A percentile compares a stretch with the other conserved stretches of the same genome.
These are phyloP conservation scores for Thielaviopsis punctulata DNA, from an alignment of 2,329 filamentous ascomycete species.

Conservation along the genomic window DNA sequence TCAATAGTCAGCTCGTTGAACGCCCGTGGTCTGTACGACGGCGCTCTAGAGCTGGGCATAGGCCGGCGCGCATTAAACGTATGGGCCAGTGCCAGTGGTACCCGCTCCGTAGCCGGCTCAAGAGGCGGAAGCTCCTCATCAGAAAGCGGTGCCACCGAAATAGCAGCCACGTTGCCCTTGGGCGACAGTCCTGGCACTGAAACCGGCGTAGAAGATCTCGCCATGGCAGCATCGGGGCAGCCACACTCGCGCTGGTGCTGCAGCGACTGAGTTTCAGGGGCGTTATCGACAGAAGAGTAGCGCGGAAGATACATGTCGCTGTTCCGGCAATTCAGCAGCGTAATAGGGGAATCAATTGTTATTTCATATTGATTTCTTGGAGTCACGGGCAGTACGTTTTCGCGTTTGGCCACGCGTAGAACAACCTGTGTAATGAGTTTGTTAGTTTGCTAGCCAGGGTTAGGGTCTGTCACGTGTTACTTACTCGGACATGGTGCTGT, in stretches of 20 bases:
- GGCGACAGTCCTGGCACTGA: background rate
- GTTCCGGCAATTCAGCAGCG: conserved; percentile 83
- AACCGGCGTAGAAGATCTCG: background rate
- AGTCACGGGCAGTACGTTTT: conserved; percentile 53
- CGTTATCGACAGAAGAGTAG: conserved; percentile 42
- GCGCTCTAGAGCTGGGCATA: conserved; percentile 44
- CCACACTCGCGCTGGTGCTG: conserved; percentile 31
- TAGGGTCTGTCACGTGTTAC: conserved; percentile 13
- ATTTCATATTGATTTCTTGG: conserved; percentile 83
- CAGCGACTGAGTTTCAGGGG: conserved; percentile 32
- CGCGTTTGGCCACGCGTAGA: conserved; percentile 74
- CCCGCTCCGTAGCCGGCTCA: background rate
- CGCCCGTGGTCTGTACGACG: conserved; percentile 74
- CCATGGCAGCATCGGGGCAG: conserved; percentile 29
- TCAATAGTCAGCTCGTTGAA: conserved; percentile 45
- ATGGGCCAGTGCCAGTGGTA: background rate
- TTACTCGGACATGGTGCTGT: conserved; percentile 89
- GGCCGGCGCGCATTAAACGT: background rate
- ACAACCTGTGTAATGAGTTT: conserved; percentile 47
- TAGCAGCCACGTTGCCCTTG: background rate
- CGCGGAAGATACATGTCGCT: conserved; percentile 77
- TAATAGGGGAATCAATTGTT: conserved; percentile 88
- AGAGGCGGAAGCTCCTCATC: background rate
- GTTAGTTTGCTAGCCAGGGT: background rate
- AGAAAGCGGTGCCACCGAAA: background rate